phyloP scores from a whole-genome alignment of 2,329 filamentous ascomycete genomes.

The Teratosphaeria nubilosa region DNA sequence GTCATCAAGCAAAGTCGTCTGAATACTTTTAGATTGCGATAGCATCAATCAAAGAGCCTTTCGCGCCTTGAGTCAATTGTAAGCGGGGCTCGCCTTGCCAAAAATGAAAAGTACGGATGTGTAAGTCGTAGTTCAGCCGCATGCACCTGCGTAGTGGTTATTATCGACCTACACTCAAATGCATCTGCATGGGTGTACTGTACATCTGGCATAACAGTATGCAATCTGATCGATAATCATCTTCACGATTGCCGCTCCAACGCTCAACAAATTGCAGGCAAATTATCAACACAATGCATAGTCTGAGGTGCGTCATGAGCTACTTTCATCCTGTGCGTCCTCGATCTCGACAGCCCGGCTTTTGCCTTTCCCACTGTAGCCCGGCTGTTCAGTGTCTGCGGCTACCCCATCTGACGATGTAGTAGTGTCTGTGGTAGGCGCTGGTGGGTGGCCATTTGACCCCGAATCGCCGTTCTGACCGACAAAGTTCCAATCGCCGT shows the following conservation, averaged over 20 bases:
- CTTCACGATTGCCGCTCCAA: neutral
- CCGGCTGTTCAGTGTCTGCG: neutral
- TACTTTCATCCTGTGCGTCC: slow-evolving; percentile 21
- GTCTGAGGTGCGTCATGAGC: neutral
- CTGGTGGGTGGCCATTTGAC: neutral
- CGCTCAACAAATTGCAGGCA: neutral
- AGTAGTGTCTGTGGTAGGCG: neutral
- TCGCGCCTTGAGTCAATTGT: too few relatives aligned
- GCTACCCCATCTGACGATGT: neutral
- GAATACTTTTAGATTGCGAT: too few relatives aligned
- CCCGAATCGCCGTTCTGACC: slow-evolving; percentile 3
- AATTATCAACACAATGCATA: neutral
- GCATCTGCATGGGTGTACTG: neutral
- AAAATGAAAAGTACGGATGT: neutral
- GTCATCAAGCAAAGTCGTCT: neutral
- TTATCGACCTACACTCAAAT: neutral
- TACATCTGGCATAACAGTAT: neutral
- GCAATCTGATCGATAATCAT: neutral
- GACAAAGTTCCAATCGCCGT: slow-evolving; percentile 11
- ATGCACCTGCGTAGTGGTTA: neutral
- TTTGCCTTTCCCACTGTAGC: slow-evolving; percentile 25
- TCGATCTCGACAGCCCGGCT: slow-evolving; percentile 31
- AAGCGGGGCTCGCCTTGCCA: too few relatives aligned
- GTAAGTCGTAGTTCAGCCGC: neutral
- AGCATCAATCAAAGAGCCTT: neutral